Conservation (phyloP, 441 rosid genomes). For the Brassica balearica region DNA sequence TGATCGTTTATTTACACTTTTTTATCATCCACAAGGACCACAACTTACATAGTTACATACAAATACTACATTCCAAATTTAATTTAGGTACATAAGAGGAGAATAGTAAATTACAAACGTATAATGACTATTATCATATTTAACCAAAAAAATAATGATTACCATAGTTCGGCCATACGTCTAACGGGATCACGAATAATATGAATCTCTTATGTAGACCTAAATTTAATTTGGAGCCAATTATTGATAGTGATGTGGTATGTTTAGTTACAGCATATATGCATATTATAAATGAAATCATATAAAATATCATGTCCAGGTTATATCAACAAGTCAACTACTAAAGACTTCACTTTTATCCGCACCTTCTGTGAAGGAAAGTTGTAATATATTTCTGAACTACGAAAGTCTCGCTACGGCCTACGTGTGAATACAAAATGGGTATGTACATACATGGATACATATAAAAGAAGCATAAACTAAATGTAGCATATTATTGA, state of each 20-base stretch:
- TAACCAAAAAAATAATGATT: neutral
- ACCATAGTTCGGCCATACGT: neutral
- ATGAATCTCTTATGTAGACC: neutral
- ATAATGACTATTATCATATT: neutral
- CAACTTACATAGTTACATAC: neutral
- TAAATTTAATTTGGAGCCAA: neutral
- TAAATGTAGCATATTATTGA: constrained; percentile 15
- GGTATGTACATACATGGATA: neutral
- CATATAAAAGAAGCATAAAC: neutral
- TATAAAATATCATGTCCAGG: neutral
- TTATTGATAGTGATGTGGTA: constrained; percentile 14
- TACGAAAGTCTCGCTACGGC: constrained; percentile 9
- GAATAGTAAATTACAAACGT: neutral
- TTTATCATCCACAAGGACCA: neutral
- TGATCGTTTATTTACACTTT: too few species aligned
- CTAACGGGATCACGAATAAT: neutral
- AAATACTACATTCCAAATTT: neutral
- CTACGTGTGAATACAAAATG: constrained; percentile 3
- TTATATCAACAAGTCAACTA: constrained; percentile 6
- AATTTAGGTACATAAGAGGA: neutral
- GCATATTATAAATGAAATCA: neutral
- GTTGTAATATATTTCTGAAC: neutral
- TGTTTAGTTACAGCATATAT: neutral
- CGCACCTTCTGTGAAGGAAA: neutral
- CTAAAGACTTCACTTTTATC: constrained; percentile 15